Percentiles rank a stretch among this genome's conserved stretches.
phyloP scores from a whole-genome alignment of 164 flowering plant genomes.

The Warburgia ugandensis region DNA sequence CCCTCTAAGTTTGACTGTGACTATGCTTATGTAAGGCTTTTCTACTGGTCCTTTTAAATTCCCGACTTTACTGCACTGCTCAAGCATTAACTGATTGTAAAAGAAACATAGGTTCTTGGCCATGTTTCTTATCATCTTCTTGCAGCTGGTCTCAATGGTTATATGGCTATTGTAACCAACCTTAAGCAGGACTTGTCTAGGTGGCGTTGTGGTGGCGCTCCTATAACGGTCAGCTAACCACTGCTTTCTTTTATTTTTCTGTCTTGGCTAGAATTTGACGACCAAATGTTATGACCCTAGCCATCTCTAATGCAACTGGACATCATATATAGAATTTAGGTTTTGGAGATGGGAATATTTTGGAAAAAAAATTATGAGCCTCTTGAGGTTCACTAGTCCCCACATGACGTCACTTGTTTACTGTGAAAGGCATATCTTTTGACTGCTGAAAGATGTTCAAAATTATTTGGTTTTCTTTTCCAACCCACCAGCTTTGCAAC shows the following conservation, averaged over 20 bases:
- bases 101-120: conserved; percentile 19
- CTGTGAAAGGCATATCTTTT: too few species aligned
- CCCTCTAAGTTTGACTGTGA: conserved; percentile 25
- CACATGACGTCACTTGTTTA: too few species aligned
- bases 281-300: too few species aligned
- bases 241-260: background rate
- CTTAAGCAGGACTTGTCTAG: conserved; percentile 14
- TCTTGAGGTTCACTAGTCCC: too few species aligned
- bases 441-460: too few species aligned
- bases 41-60: background rate
- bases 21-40: conserved; percentile 18
- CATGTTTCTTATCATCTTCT: conserved; percentile 23
- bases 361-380: too few species aligned
- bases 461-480: too few species aligned
- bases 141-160: conserved; percentile 20
- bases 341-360: too few species aligned
- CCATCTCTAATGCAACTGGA: too few species aligned
- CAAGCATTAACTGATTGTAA: background rate
- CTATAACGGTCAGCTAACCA: conserved; percentile 13
- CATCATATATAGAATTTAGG: too few species aligned
- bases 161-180: conserved; percentile 23
- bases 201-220: conserved; percentile 24
- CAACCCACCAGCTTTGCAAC: too few species aligned
- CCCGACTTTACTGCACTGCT: background rate
- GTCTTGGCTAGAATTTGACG: background rate